These are phyloP conservation scores for Ocimum tenuiflorum DNA, from an alignment of 257 asterid species.

Conservation along the genomic window DNA sequence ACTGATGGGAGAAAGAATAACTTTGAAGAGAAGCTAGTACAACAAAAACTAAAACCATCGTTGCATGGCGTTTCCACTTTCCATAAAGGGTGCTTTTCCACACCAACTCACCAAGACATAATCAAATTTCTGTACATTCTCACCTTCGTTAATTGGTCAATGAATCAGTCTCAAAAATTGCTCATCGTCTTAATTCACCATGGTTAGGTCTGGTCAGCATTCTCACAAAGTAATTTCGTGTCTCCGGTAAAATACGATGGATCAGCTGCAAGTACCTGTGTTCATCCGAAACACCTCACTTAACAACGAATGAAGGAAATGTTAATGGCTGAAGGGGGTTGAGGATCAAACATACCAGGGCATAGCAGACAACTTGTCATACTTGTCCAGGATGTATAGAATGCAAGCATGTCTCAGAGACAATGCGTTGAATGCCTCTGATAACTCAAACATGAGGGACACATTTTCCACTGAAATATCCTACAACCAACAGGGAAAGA, in stretches of 20 bases:
- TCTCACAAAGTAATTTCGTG: conserved; percentile 65
- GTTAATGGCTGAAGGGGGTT: not conserved
- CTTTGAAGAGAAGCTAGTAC: not conserved
- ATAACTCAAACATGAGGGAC: conserved; percentile 78
- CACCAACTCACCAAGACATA: conserved; percentile 27
- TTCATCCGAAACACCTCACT: not conserved
- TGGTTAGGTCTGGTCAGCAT: conserved; percentile 53
- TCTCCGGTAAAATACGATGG: conserved; percentile 66
- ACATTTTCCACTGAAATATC: conserved; percentile 79
- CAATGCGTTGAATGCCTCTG: conserved; percentile 82
- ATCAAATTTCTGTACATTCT: conserved; percentile 54
- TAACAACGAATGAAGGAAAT: no score
- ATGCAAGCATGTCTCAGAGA: conserved; percentile 78
- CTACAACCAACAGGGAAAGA: conserved; percentile 32
- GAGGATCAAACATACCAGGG: conserved; percentile 47
- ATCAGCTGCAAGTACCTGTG: conserved; percentile 72
- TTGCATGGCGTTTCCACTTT: not conserved
- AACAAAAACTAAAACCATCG: conserved; percentile 16
- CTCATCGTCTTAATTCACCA: conserved; percentile 46
- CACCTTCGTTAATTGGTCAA: conserved; percentile 36
- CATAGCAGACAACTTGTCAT: conserved; percentile 51
- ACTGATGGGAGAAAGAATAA: no score
- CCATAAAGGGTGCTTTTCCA: conserved; percentile 11
- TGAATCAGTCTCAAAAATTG: conserved; percentile 21
- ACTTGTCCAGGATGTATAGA: conserved; percentile 67